These are phyloP conservation scores for Trichosporon faecale DNA, from an alignment of 1,284 basidiomycete species.

Conservation along the genomic window DNA sequence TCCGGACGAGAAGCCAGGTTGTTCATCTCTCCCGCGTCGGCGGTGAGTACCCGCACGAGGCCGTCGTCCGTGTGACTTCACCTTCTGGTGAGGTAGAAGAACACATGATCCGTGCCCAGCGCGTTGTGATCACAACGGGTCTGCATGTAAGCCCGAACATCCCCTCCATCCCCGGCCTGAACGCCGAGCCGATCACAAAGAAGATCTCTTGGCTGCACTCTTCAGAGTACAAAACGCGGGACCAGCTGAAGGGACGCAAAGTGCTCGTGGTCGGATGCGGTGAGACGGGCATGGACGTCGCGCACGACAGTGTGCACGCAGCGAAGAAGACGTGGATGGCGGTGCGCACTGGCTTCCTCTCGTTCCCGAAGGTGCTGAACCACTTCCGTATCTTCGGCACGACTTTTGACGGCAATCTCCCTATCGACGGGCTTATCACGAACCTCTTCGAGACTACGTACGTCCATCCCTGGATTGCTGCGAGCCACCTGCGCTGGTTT, in stretches of 20 bases:
- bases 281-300: constrained; percentile 67
- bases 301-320: constrained; percentile 56
- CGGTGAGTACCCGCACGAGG: background rate
- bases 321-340: constrained; percentile 60
- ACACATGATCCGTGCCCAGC: constrained; percentile 4
- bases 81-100: background rate
- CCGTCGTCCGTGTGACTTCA: background rate
- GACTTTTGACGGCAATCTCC: constrained; percentile 56
- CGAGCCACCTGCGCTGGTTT: constrained; percentile 62
- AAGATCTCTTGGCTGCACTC: constrained; percentile 57
- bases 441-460: constrained; percentile 49
- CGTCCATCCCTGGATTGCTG: constrained; percentile 59
- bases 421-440: constrained; percentile 57
- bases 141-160: constrained; percentile 57
- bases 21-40: background rate
- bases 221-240: constrained; percentile 56
- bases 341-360: constrained; percentile 59
- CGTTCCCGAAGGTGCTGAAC: constrained; percentile 64
- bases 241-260: constrained; percentile 55
- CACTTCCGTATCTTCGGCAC: constrained; percentile 62
- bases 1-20: background rate
- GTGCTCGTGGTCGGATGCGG: constrained; percentile 63
- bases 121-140: constrained; percentile 12
- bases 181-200: constrained; percentile 36
- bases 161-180: constrained; percentile 57